phyloP scores from a whole-genome alignment of 176 grass and related monocot species.

The Secale cereale region DNA sequence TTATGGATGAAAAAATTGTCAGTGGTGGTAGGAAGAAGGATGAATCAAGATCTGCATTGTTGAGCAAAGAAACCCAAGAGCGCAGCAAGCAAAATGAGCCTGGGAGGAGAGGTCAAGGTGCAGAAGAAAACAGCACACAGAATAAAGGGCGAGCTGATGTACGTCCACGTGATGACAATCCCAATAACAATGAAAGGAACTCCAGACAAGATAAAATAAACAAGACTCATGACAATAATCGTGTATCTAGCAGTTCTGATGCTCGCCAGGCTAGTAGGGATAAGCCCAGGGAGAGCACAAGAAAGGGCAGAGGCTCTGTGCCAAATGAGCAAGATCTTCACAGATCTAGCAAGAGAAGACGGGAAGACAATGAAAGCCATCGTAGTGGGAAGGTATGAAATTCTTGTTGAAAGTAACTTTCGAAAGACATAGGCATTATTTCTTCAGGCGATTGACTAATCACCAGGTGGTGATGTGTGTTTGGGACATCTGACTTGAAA shows the following conservation, averaged over 20 bases:
- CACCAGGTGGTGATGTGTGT: not conserved
- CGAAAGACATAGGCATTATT: conserved; percentile 13
- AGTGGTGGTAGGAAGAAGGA: conserved; percentile 54
- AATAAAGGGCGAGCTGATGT: conserved; percentile 60
- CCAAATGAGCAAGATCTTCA: conserved; percentile 53
- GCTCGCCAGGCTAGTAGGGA: conserved; percentile 49
- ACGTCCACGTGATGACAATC: conserved; percentile 58
- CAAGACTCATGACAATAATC: conserved; percentile 43
- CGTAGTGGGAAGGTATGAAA: conserved; percentile 76
- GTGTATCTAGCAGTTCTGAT: conserved; percentile 52
- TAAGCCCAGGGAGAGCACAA: conserved; percentile 70
- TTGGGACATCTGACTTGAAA: conserved; percentile 6
- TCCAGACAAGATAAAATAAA: conserved; percentile 70
- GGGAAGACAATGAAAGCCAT: conserved; percentile 58
- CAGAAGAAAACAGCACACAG: conserved; percentile 48
- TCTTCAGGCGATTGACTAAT: not conserved
- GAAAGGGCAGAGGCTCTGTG: conserved; percentile 62
- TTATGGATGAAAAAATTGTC: conserved; percentile 49
- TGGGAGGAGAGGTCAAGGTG: conserved; percentile 51
- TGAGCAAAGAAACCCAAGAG: conserved; percentile 60
- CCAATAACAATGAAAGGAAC: conserved; percentile 61
- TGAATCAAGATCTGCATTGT: conserved; percentile 43
- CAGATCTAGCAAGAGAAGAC: conserved; percentile 66
- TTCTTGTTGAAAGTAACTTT: conserved; percentile 33
- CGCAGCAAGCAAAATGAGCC: conserved; percentile 42